Conservation (phyloP, 129 eudicot species). For the Calendula officinalis region DNA sequence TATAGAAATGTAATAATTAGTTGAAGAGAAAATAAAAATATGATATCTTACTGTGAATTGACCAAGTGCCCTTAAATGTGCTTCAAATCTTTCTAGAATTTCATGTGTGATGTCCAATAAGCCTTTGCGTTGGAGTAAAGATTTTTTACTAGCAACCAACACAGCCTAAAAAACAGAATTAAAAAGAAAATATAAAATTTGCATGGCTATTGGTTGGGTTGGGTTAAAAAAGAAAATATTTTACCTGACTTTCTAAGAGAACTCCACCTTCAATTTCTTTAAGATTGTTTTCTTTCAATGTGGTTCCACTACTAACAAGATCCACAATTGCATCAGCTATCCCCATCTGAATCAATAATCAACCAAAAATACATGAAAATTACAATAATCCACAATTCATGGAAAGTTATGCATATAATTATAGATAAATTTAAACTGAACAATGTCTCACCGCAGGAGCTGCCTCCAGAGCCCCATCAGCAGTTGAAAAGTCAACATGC, state of each 20-base stretch:
- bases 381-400: slow-evolving; percentile 7
- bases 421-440: slow-evolving; percentile 7
- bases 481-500: slow-evolving; percentile 86
- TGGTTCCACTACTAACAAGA: slow-evolving; percentile 97
- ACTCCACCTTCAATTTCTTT: slow-evolving; percentile 95
- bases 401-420: background rate
- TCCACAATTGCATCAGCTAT: slow-evolving; percentile 98
- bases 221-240: slow-evolving; percentile 16
- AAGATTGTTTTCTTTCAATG: slow-evolving; percentile 85
- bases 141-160: slow-evolving; percentile 87
- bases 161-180: slow-evolving; percentile 62
- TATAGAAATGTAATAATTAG: background rate
- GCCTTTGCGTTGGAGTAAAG: slow-evolving; percentile 68
- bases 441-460: slow-evolving; percentile 89
- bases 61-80: slow-evolving; percentile 79
- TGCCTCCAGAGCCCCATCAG: slow-evolving; percentile 98
- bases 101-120: slow-evolving; percentile 75
- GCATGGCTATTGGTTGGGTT: background rate
- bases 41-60: slow-evolving; percentile 68
- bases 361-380: slow-evolving; percentile 10
- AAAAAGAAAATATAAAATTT: background rate
- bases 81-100: slow-evolving; percentile 96
- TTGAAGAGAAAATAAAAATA: background rate
- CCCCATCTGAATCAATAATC: slow-evolving; percentile 63
- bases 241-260: slow-evolving; percentile 88